Evolutionary conservation across 495 filamentous ascomycete species (phyloP).

Genomic region (Immersiella caudata): DNA sequence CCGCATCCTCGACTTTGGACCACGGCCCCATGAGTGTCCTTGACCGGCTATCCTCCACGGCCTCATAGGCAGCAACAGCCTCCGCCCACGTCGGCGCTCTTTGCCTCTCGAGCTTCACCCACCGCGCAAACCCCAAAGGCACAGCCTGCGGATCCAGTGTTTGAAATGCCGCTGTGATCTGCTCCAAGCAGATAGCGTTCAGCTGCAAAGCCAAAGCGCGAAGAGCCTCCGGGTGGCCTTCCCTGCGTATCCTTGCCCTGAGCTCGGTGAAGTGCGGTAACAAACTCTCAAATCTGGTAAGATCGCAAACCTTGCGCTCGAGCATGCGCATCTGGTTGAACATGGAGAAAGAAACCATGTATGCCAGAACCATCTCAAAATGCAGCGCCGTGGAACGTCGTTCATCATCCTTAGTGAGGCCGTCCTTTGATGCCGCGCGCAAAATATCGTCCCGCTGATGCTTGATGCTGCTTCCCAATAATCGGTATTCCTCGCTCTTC

Average conservation of each 20-base stretch:
- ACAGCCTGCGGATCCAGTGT: constrained; percentile 30
- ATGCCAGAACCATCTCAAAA: constrained; percentile 47
- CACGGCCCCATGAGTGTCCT: constrained; percentile 40
- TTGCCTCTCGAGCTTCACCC: constrained; percentile 23
- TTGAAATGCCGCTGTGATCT: constrained; percentile 34
- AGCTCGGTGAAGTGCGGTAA: constrained; percentile 41
- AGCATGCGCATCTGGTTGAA: constrained; percentile 33
- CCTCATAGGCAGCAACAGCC: constrained; percentile 19
- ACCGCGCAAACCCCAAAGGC: constrained; percentile 19
- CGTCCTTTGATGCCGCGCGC: constrained; percentile 29
- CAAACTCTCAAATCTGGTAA: constrained; percentile 32
- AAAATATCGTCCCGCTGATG: constrained; percentile 47
- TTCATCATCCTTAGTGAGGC: constrained; percentile 26
- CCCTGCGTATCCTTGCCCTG: constrained; percentile 23
- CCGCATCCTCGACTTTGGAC: constrained; percentile 38
- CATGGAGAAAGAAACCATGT: constrained; percentile 44
- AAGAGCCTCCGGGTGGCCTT: constrained; percentile 27
- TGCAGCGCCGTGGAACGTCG: constrained; percentile 37
- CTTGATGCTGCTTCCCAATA: constrained; percentile 47
- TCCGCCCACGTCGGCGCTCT: constrained; percentile 34
- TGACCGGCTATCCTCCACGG: constrained; percentile 31
- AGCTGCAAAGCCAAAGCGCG: constrained; percentile 38
- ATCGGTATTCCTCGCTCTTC: constrained; percentile 31
- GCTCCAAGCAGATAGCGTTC: constrained; percentile 42
- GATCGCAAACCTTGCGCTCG: constrained; percentile 30